Evolutionary conservation across 2,329 filamentous ascomycete genomes (phyloP).

Genomic region (Ramularia collo-cygni): DNA sequence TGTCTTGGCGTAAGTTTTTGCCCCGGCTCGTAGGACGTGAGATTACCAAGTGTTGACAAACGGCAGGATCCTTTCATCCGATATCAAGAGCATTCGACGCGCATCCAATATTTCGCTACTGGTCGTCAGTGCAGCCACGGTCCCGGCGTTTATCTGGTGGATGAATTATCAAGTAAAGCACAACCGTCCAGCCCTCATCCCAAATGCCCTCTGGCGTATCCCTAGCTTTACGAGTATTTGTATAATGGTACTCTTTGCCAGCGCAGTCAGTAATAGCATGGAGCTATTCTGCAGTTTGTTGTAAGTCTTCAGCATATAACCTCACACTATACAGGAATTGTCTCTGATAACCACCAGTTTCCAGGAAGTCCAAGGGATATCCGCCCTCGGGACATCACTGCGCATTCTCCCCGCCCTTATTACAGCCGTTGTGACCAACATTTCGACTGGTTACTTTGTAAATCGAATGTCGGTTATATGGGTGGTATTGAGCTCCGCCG

Average conservation of each 20-base stretch:
- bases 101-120: slow-evolving; percentile 34
- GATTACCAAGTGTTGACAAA: slow-evolving; percentile 4
- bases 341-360: slow-evolving; percentile 12
- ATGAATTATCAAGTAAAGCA: slow-evolving; percentile 42
- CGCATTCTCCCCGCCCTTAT: slow-evolving; percentile 42
- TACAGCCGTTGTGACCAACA: slow-evolving; percentile 37
- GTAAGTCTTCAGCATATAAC: background rate
- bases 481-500: slow-evolving; percentile 10
- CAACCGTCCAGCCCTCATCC: slow-evolving; percentile 50
- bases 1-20: slow-evolving; percentile 30
- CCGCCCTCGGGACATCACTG: slow-evolving; percentile 23
- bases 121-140: slow-evolving; percentile 34
- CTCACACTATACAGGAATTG: too few species aligned
- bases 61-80: slow-evolving; percentile 14
- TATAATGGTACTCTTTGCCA: slow-evolving; percentile 33
- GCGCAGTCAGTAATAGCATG: slow-evolving; percentile 33
- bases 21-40: background rate
- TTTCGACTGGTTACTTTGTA: slow-evolving; percentile 21
- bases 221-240: slow-evolving; percentile 51
- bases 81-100: slow-evolving; percentile 13
- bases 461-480: slow-evolving; percentile 11
- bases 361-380: slow-evolving; percentile 19
- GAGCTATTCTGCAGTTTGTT: slow-evolving; percentile 20
- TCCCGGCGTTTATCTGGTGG: slow-evolving; percentile 51
- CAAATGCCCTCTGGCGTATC: slow-evolving; percentile 56